Evolutionary conservation across 2,329 filamentous ascomycete species (phyloP).

Genomic region (Zymoseptoria pseudotritici): DNA sequence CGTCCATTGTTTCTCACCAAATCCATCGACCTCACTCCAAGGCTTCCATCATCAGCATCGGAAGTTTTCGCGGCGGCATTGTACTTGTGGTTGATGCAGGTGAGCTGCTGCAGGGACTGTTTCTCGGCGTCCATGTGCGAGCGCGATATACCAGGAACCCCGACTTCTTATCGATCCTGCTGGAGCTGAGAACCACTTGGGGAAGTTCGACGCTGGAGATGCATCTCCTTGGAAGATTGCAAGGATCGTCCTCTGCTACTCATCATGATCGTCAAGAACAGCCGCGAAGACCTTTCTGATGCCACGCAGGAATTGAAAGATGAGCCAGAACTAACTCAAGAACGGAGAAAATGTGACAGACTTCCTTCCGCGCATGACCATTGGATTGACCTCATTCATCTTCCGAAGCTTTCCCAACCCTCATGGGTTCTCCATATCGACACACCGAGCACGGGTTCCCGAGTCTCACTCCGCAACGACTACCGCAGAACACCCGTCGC

Average conservation of each 20-base stretch:
- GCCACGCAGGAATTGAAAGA: background rate
- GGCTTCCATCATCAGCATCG: background rate
- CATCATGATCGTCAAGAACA: no score
- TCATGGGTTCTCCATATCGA: background rate
- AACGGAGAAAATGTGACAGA: background rate
- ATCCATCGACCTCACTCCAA: background rate
- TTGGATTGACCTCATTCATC: background rate
- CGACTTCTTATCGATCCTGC: background rate
- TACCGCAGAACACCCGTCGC: background rate
- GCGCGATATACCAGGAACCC: background rate
- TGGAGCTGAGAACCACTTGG: background rate
- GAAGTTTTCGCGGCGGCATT: background rate
- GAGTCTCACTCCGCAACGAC: background rate
- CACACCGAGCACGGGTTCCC: background rate
- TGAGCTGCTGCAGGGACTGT: background rate
- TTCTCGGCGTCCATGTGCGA: background rate
- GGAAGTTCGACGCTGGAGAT: background rate
- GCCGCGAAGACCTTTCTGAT: no score
- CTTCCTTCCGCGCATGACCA: background rate
- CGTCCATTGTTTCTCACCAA: conserved; percentile 13
- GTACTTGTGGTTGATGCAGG: background rate
- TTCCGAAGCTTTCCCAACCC: background rate
- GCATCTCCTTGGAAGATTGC: background rate
- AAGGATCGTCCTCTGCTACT: background rate
- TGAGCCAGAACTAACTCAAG: background rate